Conservation (phyloP, 2,329 filamentous ascomycete genomes). For the Talaromyces albobiverticillius region DNA sequence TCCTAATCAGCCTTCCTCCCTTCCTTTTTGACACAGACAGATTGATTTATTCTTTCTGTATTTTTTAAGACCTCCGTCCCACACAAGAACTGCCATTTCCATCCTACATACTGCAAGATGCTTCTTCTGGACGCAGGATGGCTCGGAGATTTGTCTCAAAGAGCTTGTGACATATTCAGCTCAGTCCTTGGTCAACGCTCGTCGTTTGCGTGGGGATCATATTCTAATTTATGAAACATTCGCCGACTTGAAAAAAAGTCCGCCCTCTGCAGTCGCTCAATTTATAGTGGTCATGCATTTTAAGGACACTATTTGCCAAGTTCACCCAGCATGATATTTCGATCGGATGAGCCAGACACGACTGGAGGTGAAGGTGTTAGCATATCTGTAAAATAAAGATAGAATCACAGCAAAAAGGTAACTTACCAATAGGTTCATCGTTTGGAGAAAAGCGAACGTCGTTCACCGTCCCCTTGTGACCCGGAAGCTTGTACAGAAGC, state of each 20-base stretch:
- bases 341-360: conserved; percentile 85
- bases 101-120: too few species aligned
- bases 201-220: too few species aligned
- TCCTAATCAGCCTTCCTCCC: too few species aligned
- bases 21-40: too few species aligned
- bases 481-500: conserved; percentile 88
- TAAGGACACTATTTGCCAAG: conserved; percentile 57
- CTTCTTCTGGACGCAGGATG: too few species aligned
- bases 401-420: too few species aligned
- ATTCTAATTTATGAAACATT: background rate
- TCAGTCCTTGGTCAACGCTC: too few species aligned
- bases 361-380: conserved; percentile 52
- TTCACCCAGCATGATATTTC: conserved; percentile 79
- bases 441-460: conserved; percentile 86
- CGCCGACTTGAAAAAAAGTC: background rate
- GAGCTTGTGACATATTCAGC: too few species aligned
- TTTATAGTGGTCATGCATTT: background rate
- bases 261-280: background rate
- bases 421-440: conserved; percentile 83
- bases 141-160: too few species aligned
- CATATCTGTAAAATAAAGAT: background rate
- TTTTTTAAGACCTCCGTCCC: too few species aligned
- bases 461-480: conserved; percentile 93
- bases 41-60: too few species aligned
- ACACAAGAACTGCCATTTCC: too few species aligned